Evolutionary conservation across 805 yeast species (phyloP).

Genomic region (Scheffersomyces amazonensis): DNA sequence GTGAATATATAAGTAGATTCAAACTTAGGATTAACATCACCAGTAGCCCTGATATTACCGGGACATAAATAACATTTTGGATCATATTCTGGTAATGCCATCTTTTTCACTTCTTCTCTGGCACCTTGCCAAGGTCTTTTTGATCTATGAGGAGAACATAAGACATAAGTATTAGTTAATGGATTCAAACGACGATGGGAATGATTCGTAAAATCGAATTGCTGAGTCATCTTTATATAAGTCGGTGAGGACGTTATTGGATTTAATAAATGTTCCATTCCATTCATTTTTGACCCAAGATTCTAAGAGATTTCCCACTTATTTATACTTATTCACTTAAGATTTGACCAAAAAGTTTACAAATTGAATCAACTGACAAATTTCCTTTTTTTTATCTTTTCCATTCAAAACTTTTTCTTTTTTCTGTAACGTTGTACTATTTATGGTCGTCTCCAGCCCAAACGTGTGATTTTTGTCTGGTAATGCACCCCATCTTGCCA

Average conservation of each 20-base stretch:
- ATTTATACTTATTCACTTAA: too few relatives aligned
- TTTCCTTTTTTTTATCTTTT: neutral
- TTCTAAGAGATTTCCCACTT: too few relatives aligned
- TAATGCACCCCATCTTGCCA: neutral
- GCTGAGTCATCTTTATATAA: constrained; percentile 16
- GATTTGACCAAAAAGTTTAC: too few relatives aligned
- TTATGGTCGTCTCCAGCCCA: neutral
- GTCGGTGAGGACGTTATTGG: constrained; percentile 18
- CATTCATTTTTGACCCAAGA: constrained; percentile 7
- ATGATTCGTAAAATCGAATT: constrained; percentile 51
- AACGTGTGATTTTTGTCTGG: neutral
- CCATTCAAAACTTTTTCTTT: neutral
- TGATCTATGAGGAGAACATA: constrained; percentile 75
- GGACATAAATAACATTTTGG: constrained; percentile 72
- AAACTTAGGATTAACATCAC: constrained; percentile 57
- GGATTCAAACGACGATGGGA: constrained; percentile 73
- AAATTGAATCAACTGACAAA: neutral
- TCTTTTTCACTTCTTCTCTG: constrained; percentile 47
- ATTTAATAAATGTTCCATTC: constrained; percentile 17
- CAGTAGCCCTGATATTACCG: constrained; percentile 63
- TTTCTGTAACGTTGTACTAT: constrained; percentile 1
- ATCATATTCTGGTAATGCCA: constrained; percentile 53
- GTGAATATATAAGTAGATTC: constrained; percentile 56
- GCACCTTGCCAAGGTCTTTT: constrained; percentile 83
- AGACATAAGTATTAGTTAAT: constrained; percentile 62